Percentiles rank a stretch among this genome's conserved stretches.
phyloP scores from a whole-genome alignment of 176 grass and related monocot species.

The barley (Hordeum vulgare) region MorexV3_pseudomolecules_assembly NC_058524.1:519548752-519549251 shows the following conservation, averaged over 20 bases:
- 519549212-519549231: background rate
- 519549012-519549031: background rate
- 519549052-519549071: background rate
- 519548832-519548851: background rate
- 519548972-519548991: background rate
- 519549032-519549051: background rate
- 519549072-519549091: background rate
- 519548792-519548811: background rate
- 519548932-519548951: background rate
- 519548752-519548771: too few relatives aligned
- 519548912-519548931: background rate
- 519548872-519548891: too few relatives aligned
- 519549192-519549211: slow-evolving; percentile 27
- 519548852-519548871: background rate
- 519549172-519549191: background rate
- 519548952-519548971: background rate
- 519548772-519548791: background rate
- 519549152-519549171: background rate
- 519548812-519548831: background rate
- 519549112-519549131: too few relatives aligned
- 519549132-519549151: too few relatives aligned
- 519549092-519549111: background rate
- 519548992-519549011: background rate
- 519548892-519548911: too few relatives aligned
- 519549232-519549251: background rate